A percentile compares a stretch with the other conserved stretches of the same genome.
These are phyloP conservation scores for Cryptomeria japonica DNA, from an alignment of 75 land plant genomes.

Conservation along the genomic window DNA sequence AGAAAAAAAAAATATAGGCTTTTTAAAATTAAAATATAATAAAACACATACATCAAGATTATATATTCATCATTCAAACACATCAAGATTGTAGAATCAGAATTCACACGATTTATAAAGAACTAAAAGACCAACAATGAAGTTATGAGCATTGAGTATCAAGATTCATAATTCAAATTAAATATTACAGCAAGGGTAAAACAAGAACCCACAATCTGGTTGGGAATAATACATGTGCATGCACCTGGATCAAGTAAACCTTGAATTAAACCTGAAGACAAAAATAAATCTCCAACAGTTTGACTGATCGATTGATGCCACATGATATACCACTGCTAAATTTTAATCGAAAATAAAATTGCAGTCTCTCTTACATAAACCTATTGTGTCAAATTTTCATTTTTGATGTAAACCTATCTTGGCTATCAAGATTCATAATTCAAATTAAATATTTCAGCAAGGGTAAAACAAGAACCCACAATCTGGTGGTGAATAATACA, in stretches of 20 bases:
- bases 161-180: neutral
- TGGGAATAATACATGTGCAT: too few relatives aligned
- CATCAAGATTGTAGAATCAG: neutral
- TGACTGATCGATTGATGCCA: too few relatives aligned
- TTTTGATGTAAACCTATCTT: neutral
- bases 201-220: too few relatives aligned
- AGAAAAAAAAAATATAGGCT: too few relatives aligned
- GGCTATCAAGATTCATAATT: neutral
- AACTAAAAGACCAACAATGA: neutral
- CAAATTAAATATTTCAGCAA: neutral
- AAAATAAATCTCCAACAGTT: too few relatives aligned
- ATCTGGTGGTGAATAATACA: too few relatives aligned
- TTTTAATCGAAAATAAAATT: neutral
- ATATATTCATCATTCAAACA: neutral
- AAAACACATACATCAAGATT: neutral
- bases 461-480: too few relatives aligned
- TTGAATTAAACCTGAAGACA: too few relatives aligned
- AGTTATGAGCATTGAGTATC: neutral
- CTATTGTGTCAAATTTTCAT: neutral
- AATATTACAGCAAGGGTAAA: neutral
- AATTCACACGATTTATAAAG: neutral
- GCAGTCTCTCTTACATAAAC: neutral
- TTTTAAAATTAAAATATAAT: neutral
- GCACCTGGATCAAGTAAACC: too few relatives aligned
- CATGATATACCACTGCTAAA: too few relatives aligned